These are phyloP conservation scores for Vitis rotundifolia DNA, from an alignment of 164 flowering plant species.

Conservation along the genomic window DNA sequence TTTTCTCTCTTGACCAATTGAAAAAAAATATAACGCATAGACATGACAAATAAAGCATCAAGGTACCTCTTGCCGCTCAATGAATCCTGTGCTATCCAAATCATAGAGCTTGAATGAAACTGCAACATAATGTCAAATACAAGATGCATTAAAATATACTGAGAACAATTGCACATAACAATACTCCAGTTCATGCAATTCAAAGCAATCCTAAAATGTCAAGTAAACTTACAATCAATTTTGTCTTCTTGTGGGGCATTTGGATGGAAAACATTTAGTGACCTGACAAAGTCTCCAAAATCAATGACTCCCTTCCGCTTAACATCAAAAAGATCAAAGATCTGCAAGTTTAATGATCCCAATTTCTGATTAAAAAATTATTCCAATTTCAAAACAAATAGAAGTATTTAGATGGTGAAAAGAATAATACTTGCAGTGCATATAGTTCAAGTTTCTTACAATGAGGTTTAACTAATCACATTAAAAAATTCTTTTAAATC, in stretches of 20 bases:
- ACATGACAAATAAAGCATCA: background rate
- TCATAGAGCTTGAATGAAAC: constrained; percentile 91
- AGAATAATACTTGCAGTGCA: background rate
- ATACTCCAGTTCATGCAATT: background rate
- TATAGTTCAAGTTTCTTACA: background rate
- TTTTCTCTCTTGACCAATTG: background rate
- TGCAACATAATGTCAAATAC: constrained; percentile 23
- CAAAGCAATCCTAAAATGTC: constrained; percentile 1
- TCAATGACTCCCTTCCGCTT: constrained; percentile 84
- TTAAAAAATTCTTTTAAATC: no score
- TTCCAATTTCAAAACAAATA: constrained; percentile 10
- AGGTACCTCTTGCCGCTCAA: constrained; percentile 92
- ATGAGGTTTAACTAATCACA: background rate
- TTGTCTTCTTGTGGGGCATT: constrained; percentile 82
- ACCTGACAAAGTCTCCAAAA: constrained; percentile 90
- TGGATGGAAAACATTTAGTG: constrained; percentile 91
- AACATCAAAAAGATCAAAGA: constrained; percentile 90
- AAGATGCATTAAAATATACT: background rate
- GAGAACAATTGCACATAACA: background rate
- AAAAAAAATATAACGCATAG: background rate
- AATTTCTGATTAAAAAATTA: constrained; percentile 6
- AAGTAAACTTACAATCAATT: constrained; percentile 74
- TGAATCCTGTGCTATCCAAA: constrained; percentile 85
- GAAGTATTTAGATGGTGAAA: background rate
- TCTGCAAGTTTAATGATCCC: constrained; percentile 47